Conservation (phyloP, 169 alveolate genomes). For the Eimeria praecox region DNA sequence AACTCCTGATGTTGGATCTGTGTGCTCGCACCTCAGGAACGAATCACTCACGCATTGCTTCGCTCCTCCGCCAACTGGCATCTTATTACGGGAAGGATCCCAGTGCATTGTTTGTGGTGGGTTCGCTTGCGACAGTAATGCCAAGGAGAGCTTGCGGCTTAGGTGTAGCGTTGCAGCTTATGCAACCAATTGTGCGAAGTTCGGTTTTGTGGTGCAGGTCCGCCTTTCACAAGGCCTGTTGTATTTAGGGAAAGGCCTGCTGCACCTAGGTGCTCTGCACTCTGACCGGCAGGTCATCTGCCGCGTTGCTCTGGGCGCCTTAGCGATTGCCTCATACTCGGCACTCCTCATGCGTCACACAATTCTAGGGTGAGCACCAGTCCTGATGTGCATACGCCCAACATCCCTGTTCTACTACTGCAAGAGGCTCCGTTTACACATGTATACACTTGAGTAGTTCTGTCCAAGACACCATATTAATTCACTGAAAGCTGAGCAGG, state of each 20-base stretch:
- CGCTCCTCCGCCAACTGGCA: constrained; percentile 97
- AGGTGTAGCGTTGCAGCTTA: background rate
- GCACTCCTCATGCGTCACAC: constrained; percentile 93
- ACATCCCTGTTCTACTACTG: background rate
- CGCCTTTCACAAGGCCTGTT: constrained; percentile 90
- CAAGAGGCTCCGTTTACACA: background rate
- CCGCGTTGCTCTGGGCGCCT: constrained; percentile 97
- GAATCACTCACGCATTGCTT: constrained; percentile 97
- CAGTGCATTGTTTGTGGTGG: constrained; percentile 96
- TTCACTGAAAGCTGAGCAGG: background rate
- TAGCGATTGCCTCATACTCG: constrained; percentile 94
- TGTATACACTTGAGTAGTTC: background rate
- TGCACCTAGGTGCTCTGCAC: constrained; percentile 97
- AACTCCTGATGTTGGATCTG: background rate
- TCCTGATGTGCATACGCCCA: background rate
- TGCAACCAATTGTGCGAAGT: background rate
- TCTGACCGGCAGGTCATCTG: constrained; percentile 96
- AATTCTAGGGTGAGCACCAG: constrained; percentile 90
- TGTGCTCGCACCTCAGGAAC: constrained; percentile 91
- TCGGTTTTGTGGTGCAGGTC: constrained; percentile 34
- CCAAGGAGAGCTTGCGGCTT: constrained; percentile 87
- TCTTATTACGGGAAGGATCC: constrained; percentile 96
- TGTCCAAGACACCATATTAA: background rate
- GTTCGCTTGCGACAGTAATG: constrained; percentile 89
- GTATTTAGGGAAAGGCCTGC: constrained; percentile 98